Conservation (phyloP, 2,329 filamentous ascomycete species). For the Chaetoscypha palmicola region DNA sequence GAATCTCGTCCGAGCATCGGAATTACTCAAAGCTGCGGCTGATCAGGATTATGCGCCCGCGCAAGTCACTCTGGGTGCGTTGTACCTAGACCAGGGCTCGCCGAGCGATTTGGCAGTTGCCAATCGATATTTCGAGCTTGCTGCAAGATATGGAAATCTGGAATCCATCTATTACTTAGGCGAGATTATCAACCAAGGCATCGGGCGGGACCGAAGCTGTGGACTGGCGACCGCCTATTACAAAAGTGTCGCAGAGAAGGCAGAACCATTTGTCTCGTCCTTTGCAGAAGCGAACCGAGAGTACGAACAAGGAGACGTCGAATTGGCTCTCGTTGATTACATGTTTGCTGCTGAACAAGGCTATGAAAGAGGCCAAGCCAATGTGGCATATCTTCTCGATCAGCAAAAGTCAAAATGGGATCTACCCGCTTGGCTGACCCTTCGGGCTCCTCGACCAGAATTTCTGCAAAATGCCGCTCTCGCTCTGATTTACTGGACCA, state of each 20-base stretch:
- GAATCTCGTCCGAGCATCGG: slow-evolving; percentile 53
- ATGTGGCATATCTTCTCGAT: slow-evolving; percentile 66
- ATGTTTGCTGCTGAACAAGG: slow-evolving; percentile 72
- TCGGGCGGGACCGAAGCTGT: slow-evolving; percentile 60
- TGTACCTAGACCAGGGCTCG: slow-evolving; percentile 62
- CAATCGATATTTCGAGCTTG: slow-evolving; percentile 62
- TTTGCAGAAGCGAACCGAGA: slow-evolving; percentile 62
- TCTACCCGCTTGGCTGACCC: slow-evolving; percentile 32
- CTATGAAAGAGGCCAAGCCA: slow-evolving; percentile 62
- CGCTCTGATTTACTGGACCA: slow-evolving; percentile 81
- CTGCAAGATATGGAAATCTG: slow-evolving; percentile 60
- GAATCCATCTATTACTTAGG: slow-evolving; percentile 69
- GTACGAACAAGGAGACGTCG: slow-evolving; percentile 55
- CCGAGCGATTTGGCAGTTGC: slow-evolving; percentile 40
- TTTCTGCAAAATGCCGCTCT: slow-evolving; percentile 49
- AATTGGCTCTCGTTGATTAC: slow-evolving; percentile 56
- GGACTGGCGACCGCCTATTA: slow-evolving; percentile 62
- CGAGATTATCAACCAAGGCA: slow-evolving; percentile 58
- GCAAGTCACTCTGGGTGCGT: slow-evolving; percentile 57
- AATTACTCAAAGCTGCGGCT: slow-evolving; percentile 59
- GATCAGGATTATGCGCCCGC: slow-evolving; percentile 61
- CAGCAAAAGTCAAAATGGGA: slow-evolving; percentile 49
- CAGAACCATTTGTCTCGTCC: slow-evolving; percentile 50
- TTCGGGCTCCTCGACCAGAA: slow-evolving; percentile 33
- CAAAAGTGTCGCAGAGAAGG: slow-evolving; percentile 52